A percentile compares a stretch with the other conserved stretches of the same genome.
phyloP scores from a whole-genome alignment of 768 basidiomycete species.

The Trametes cubensis region DNA sequence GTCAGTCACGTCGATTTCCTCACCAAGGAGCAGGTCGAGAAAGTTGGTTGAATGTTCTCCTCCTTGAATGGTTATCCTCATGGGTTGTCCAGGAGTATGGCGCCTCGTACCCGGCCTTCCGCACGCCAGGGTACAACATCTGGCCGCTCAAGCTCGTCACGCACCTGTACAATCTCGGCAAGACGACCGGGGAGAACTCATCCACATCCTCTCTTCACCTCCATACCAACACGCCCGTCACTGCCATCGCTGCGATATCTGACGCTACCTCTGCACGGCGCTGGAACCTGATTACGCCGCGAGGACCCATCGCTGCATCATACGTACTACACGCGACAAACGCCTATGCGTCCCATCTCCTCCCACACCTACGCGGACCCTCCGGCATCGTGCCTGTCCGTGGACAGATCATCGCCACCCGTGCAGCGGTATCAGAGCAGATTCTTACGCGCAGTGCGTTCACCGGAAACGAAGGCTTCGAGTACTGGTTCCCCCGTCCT shows the following conservation, averaged over 20 bases:
- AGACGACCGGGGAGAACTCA: conserved; percentile 22
- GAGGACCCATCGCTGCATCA: conserved; percentile 62
- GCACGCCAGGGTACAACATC: conserved; percentile 61
- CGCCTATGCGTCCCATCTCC: conserved; percentile 74
- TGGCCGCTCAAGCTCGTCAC: conserved; percentile 86
- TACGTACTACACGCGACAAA: conserved; percentile 88
- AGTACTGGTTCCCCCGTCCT: conserved; percentile 86
- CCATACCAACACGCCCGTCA: conserved; percentile 77
- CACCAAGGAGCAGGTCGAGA: conserved; percentile 46
- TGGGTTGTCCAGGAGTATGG: conserved; percentile 40
- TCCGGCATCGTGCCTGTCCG: conserved; percentile 68
- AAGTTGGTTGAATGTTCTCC: conserved; percentile 39
- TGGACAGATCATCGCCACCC: conserved; percentile 61
- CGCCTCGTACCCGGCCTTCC: conserved; percentile 53
- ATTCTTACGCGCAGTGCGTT: conserved; percentile 47
- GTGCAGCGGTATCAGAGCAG: conserved; percentile 43
- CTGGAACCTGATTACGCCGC: conserved; percentile 64
- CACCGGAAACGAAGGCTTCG: conserved; percentile 51
- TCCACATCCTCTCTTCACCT: conserved; percentile 49
- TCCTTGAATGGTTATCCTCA: not conserved
- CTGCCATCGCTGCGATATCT: conserved; percentile 37
- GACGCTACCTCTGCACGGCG: conserved; percentile 30
- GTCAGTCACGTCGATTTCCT: conserved; percentile 51
- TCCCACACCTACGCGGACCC: conserved; percentile 66
- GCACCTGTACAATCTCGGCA: conserved; percentile 53